Conservation (phyloP, 805 yeast genomes). For the Teunomyces pallodes region DNA sequence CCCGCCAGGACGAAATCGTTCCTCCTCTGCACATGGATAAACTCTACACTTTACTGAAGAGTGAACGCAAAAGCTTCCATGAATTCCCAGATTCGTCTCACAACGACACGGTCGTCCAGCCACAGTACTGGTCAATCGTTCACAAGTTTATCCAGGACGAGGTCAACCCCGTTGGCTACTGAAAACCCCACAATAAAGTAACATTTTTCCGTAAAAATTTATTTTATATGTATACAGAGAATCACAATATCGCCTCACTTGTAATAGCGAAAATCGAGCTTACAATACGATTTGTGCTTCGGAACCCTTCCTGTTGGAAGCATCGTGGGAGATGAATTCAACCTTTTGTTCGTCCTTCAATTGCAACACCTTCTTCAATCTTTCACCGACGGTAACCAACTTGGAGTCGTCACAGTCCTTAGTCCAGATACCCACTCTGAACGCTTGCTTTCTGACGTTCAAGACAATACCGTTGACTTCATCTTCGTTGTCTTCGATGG, state of each 20-base stretch:
- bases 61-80: slow-evolving; percentile 50
- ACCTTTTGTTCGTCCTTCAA: slow-evolving; percentile 70
- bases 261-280: slow-evolving; percentile 4
- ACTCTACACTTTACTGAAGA: slow-evolving; percentile 52
- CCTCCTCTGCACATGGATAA: slow-evolving; percentile 80
- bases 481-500: slow-evolving; percentile 77
- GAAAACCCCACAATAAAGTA: background rate
- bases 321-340: slow-evolving; percentile 75
- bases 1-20: slow-evolving; percentile 80
- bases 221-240: slow-evolving; percentile 3
- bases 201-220: background rate
- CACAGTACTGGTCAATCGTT: slow-evolving; percentile 74
- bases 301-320: slow-evolving; percentile 40
- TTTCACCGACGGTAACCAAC: slow-evolving; percentile 74
- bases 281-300: slow-evolving; percentile 35
- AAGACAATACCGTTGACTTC: slow-evolving; percentile 94
- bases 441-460: slow-evolving; percentile 77
- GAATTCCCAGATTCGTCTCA: slow-evolving; percentile 65
- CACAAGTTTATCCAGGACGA: slow-evolving; percentile 50
- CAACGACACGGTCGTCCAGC: slow-evolving; percentile 77
- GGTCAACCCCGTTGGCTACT: slow-evolving; percentile 41
- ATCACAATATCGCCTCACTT: slow-evolving; percentile 1
- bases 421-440: slow-evolving; percentile 92
- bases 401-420: slow-evolving; percentile 65
- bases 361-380: slow-evolving; percentile 81